Evolutionary conservation across 768 basidiomycete species (phyloP).

Genomic region (Xerocomellus chrysenteron): DNA sequence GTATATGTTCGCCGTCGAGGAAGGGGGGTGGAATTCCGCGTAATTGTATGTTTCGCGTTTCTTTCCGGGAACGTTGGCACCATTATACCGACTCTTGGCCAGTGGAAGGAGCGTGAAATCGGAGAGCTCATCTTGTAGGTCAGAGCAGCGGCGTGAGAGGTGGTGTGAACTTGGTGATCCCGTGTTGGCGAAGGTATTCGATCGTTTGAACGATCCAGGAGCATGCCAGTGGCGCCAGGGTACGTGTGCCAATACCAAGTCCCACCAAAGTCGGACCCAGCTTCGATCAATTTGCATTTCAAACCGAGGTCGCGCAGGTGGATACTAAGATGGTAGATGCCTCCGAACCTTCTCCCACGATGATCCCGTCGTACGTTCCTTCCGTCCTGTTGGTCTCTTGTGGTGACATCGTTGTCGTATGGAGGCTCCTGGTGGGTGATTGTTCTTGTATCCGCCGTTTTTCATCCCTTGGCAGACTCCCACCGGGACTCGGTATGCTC

Average conservation of each 20-base stretch:
- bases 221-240: conserved; percentile 9
- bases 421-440: not conserved
- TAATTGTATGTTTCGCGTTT: no score
- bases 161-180: no score
- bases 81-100: no score
- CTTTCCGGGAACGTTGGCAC: no score
- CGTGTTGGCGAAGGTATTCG: no score
- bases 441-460: not conserved
- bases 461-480: not conserved
- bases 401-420: not conserved
- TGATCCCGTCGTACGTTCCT: conserved; percentile 9
- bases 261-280: conserved; percentile 10
- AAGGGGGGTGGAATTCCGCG: no score
- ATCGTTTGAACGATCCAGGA: no score
- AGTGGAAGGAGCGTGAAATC: no score
- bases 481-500: not conserved
- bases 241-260: conserved; percentile 19
- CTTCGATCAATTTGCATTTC: conserved; percentile 11
- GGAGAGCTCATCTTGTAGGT: no score
- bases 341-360: conserved; percentile 9
- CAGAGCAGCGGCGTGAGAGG: no score
- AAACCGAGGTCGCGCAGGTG: conserved; percentile 8
- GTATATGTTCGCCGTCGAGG: no score
- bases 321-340: conserved; percentile 9
- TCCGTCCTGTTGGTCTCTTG: not conserved